Conservation (phyloP, 257 asterid genomes). For the Plantago major region DNA sequence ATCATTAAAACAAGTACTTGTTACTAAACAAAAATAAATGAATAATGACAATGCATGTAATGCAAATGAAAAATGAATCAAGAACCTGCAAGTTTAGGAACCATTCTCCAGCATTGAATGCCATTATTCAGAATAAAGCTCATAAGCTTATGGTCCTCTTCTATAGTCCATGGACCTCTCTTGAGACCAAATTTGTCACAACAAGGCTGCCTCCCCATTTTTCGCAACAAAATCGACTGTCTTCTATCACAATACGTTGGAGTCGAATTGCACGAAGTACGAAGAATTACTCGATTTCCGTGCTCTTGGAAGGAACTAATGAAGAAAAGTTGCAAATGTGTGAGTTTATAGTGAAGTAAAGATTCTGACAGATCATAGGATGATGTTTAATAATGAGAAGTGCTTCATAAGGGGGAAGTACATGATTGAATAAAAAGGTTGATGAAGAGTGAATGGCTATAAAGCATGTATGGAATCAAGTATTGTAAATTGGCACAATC, state of each 20-base stretch:
- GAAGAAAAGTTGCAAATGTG: not conserved
- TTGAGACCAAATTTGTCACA: slow-evolving; percentile 63
- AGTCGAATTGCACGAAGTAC: not conserved
- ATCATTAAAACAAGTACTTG: not conserved
- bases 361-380: slow-evolving; percentile 36
- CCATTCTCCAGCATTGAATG: slow-evolving; percentile 59
- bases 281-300: not conserved
- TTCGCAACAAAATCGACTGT: not conserved
- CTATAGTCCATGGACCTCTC: slow-evolving; percentile 71
- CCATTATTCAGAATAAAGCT: slow-evolving; percentile 53
- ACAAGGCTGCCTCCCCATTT: slow-evolving; percentile 76
- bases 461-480: slow-evolving; percentile 28
- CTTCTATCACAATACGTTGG: not conserved
- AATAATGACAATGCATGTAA: not conserved
- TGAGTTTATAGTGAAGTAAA: slow-evolving; percentile 28
- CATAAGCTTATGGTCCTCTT: slow-evolving; percentile 62
- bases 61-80: not conserved
- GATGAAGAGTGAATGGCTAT: slow-evolving; percentile 22
- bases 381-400: slow-evolving; percentile 28
- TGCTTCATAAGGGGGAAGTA: slow-evolving; percentile 26
- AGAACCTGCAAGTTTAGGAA: slow-evolving; percentile 68
- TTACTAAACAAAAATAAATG: not conserved
- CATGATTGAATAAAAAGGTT: slow-evolving; percentile 36
- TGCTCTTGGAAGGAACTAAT: slow-evolving; percentile 1
- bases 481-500: slow-evolving; percentile 29